phyloP scores from a whole-genome alignment of 2,329 filamentous ascomycete species.

The Colletotrichum liriopes region DNA sequence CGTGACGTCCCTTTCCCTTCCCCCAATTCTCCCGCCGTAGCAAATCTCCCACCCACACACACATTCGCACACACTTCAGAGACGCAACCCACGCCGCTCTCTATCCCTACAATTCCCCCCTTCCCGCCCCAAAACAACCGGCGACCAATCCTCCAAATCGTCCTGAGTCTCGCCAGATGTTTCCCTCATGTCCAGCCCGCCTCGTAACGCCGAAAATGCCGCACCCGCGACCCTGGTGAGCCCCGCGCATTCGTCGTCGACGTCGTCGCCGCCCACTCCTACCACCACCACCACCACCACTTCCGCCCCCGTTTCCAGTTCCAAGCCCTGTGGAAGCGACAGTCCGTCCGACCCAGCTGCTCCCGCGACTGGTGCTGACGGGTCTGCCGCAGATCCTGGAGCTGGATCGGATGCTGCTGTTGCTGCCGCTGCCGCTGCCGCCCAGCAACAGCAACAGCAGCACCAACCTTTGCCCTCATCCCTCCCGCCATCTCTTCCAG shows the following conservation, averaged over 20 bases:
- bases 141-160: conserved; percentile 49
- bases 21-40: conserved; percentile 21
- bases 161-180: conserved; percentile 63
- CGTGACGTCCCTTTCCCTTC: conserved; percentile 34
- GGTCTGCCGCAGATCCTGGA: conserved; percentile 9
- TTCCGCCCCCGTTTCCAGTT: neutral
- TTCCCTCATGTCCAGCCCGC: conserved; percentile 71
- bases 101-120: conserved; percentile 39
- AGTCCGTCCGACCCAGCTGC: conserved; percentile 18
- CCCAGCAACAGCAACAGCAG: conserved; percentile 23
- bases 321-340: conserved; percentile 21
- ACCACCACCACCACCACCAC: neutral
- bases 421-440: conserved; percentile 24
- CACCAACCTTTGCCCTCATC: conserved; percentile 45
- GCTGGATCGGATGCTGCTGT: conserved; percentile 26
- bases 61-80: conserved; percentile 19
- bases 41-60: conserved; percentile 24
- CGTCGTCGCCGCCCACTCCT: conserved; percentile 11
- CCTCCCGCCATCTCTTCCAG: conserved; percentile 44
- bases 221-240: conserved; percentile 64
- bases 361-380: conserved; percentile 14
- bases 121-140: conserved; percentile 39
- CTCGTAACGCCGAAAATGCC: conserved; percentile 69
- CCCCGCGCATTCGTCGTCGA: conserved; percentile 45
- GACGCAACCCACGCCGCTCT: conserved; percentile 26